phyloP scores from a whole-genome alignment of 805 yeast species.

The Candida railenensis region DNA sequence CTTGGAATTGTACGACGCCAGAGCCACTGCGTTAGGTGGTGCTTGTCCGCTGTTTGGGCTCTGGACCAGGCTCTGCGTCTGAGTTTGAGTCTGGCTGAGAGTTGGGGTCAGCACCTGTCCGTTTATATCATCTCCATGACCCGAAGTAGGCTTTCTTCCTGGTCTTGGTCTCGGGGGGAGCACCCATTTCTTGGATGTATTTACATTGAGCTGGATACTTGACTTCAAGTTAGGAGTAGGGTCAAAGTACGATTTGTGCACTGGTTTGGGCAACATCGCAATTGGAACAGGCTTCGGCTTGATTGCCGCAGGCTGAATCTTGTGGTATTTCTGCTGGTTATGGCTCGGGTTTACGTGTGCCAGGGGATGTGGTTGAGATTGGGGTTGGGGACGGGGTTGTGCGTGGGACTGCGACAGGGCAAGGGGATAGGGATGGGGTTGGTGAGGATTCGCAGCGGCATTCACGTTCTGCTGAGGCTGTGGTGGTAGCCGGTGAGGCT shows the following conservation, averaged over 20 bases:
- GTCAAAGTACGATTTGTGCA: conserved; percentile 5
- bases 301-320: conserved; percentile 41
- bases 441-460: not conserved
- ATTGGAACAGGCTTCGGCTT: conserved; percentile 31
- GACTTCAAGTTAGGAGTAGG: conserved; percentile 12
- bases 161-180: conserved; percentile 42
- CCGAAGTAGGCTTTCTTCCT: conserved; percentile 35
- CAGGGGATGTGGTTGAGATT: not conserved
- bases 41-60: too few relatives aligned
- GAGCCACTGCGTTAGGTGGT: too few relatives aligned
- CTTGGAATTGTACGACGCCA: not conserved
- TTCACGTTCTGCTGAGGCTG: not conserved
- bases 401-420: not conserved
- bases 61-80: too few relatives aligned
- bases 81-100: not conserved
- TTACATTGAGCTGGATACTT: conserved; percentile 26
- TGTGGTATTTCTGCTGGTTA: conserved; percentile 23
- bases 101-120: conserved; percentile 4
- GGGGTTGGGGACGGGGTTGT: not conserved
- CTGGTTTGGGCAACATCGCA: conserved; percentile 28
- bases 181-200: conserved; percentile 40
- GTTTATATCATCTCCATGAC: not conserved
- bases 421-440: not conserved
- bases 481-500: not conserved
- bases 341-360: not conserved